phyloP scores from a whole-genome alignment of 768 basidiomycete genomes.

The Wakefieldia striispora region DNA sequence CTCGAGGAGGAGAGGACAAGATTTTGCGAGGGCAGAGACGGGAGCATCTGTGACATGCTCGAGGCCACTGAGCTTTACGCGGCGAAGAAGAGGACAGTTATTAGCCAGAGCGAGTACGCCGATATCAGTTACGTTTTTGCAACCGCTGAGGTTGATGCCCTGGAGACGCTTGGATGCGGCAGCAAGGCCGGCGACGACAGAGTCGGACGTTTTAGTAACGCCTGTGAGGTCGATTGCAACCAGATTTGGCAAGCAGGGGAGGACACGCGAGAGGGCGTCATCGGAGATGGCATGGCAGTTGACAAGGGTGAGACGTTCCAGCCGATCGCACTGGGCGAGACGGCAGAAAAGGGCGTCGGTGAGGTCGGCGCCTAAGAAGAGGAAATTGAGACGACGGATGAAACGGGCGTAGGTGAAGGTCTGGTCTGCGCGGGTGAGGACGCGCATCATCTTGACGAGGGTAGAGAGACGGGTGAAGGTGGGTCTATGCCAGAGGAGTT shows the following conservation, averaged over 20 bases:
- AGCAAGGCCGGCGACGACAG: slow-evolving; percentile 70
- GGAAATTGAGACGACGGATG: slow-evolving; percentile 89
- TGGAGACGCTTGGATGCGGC: slow-evolving; percentile 71
- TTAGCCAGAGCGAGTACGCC: slow-evolving; percentile 75
- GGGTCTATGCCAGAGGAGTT: slow-evolving; percentile 93
- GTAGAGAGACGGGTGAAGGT: slow-evolving; percentile 65
- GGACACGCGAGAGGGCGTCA: slow-evolving; percentile 57
- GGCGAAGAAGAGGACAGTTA: slow-evolving; percentile 73
- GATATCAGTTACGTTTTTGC: slow-evolving; percentile 73
- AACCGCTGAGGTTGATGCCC: slow-evolving; percentile 88
- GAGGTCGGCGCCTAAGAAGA: slow-evolving; percentile 64
- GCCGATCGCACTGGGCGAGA: slow-evolving; percentile 70
- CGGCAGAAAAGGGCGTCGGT: slow-evolving; percentile 71
- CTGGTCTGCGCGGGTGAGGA: slow-evolving; percentile 61
- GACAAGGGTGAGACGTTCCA: slow-evolving; percentile 88
- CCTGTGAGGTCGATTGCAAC: slow-evolving; percentile 85
- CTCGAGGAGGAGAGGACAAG: slow-evolving; percentile 86
- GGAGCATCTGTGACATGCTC: slow-evolving; percentile 72
- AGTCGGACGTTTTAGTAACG: slow-evolving; percentile 66
- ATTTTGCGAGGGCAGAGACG: slow-evolving; percentile 70
- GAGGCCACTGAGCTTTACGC: slow-evolving; percentile 86
- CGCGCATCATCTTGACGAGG: slow-evolving; percentile 73
- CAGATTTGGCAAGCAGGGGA: slow-evolving; percentile 71
- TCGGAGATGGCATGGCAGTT: slow-evolving; percentile 71
- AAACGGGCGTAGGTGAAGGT: slow-evolving; percentile 88